Base-by-base conservation (phyloP, 2,329 filamentous ascomycete species). In the Aspergillus ochraceus region DNA sequence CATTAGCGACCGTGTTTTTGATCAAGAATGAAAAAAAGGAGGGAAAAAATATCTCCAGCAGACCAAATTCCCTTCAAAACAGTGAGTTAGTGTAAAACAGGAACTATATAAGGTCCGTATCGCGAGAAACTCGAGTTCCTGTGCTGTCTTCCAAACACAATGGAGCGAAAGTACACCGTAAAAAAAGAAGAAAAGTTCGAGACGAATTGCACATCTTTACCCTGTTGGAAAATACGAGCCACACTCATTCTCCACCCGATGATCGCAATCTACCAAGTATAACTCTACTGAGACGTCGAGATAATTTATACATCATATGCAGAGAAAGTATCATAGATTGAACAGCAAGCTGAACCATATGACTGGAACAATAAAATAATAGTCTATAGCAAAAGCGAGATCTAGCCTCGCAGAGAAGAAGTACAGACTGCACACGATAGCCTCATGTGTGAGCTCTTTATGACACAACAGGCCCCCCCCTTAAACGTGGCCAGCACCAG, bases 401-500 rank as follows among this genome's bases (percentile, higher is more conserved):
- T 42, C 36, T 17, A 42, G 12, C 14, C 12, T 17, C 12, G 36
- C 12, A 3, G 36, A 17, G 36, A 42, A n/a, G 36, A 42, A 42
- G 36, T n/a, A n/a, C 36, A 42, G 36, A n/a, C 36, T 42, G 12
- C 36, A 42, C 36, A 42, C 36, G 6, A 42, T 6, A 6, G 36
- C 17, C 36, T 42, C 36, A 42, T 4, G 36, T 14, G 36, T 12
- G 17, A 42, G 8, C 36, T 17, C 36, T 42, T 42, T 36, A 3
- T 11, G 12, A 42, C 6, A n/a, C 36, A 42, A 42, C 24, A 4
- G 4, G 14, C 14, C 30, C 32, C 1, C 17, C 6, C 36, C 39
- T 66, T 74, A 80, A 58, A 80, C 70, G 57, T 73, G 77, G 46
- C 82, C 82, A 60, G 83, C 77, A 9, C 82, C 82, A 64, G 81